Base-by-base conservation (phyloP, 2,329 filamentous ascomycete species). In the Colletotrichum tabaci region DNA sequence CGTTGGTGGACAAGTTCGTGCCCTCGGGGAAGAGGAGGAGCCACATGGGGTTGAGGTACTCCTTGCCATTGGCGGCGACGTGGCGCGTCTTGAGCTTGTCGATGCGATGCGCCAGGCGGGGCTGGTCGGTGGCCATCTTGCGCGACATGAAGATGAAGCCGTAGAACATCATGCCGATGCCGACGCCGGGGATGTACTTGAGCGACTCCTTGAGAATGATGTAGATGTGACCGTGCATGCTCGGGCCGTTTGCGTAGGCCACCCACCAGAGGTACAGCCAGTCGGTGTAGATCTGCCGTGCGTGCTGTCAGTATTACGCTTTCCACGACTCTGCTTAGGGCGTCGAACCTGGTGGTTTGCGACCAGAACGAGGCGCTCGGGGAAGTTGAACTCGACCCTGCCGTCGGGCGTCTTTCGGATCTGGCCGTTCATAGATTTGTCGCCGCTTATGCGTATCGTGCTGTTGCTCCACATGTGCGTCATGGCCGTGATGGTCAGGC, bases 191-290 rank as follows among this genome's bases (percentile, higher is more conserved):
- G 18, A 97, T 91, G 75, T 90, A 92, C 80, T 94, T 95, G 73
- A 97, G 85, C 1, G 93, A 95, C 79, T 97, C 93, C 78, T 97
- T 97, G 63, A 97, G 85, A 77, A 97, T 96, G 79, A 97, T 97
- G 84, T 94, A 97, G 77, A 97, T 87, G 78, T 94, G 92, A 13
- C 95, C 94, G 77, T 96, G 93, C 89, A 94, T 94, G 64, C 88
- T 87, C 68, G 93, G 93, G 2, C 77, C 80, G 77, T 91, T 92
- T 35, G 93, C 94, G 77, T 97, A 97, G n/a, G 91, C 93, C 35
- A 94, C 91, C 94, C 94, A 97, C 94, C 94, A 97, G 9, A 97
- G 88, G 79, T 97, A 97, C 10, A 97, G 83, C 94, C 94, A 97
- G 82, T 97, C 94, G 10, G 94, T 96, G 79, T 97, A 97, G 63